phyloP scores from a whole-genome alignment of 345 rosid species.

The Combretum micranthum region DNA sequence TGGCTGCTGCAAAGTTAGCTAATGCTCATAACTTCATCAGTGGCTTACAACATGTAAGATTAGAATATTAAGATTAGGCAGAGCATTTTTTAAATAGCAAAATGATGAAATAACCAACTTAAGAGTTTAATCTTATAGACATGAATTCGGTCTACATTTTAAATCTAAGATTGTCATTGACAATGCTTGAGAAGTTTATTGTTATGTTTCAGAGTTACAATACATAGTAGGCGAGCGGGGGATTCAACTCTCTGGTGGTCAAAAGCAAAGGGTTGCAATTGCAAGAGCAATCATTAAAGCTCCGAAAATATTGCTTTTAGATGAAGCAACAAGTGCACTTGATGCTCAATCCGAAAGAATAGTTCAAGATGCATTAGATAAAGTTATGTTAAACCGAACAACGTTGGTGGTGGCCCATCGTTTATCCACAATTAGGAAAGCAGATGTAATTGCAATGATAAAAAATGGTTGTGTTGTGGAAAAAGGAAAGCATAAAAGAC shows the following conservation, averaged over 20 bases:
- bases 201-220: conserved; percentile 20
- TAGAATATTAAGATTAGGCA: not conserved
- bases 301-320: conserved; percentile 20
- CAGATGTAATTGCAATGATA: conserved; percentile 21
- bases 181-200: no score
- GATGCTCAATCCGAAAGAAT: conserved; percentile 26
- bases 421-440: conserved; percentile 17
- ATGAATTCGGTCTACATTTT: no score
- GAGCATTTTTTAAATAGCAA: no score
- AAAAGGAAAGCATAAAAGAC: conserved; percentile 24
- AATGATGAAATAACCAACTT: no score
- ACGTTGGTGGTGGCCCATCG: conserved; percentile 27
- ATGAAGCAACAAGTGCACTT: conserved; percentile 31
- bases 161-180: no score
- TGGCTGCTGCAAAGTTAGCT: conserved; percentile 27
- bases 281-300: conserved; percentile 27
- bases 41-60: conserved; percentile 21
- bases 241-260: conserved; percentile 26
- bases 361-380: conserved; percentile 27
- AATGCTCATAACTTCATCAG: conserved; percentile 35
- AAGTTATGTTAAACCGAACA: conserved; percentile 20
- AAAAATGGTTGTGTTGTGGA: conserved; percentile 24
- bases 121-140: no score
- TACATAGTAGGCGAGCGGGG: conserved; percentile 35
- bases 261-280: conserved; percentile 30